Evolutionary conservation across 768 basidiomycete genomes (phyloP).

Genomic region (Mycena capillaripes): DNA sequence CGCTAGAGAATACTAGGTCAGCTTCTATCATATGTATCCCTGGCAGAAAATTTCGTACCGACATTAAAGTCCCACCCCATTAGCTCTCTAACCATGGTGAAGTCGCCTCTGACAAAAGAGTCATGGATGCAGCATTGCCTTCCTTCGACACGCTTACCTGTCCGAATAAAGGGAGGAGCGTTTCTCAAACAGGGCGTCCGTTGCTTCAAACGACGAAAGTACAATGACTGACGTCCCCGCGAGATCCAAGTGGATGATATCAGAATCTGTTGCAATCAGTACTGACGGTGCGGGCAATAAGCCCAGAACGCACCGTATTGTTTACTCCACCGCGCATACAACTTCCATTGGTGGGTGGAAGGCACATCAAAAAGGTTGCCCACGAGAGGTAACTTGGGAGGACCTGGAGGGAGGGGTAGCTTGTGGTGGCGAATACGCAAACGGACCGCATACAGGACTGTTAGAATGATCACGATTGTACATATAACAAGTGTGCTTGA

Average conservation of each 20-base stretch:
- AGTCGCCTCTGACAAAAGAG: neutral
- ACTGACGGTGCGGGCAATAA: neutral
- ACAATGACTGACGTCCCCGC: slow-evolving; percentile 50
- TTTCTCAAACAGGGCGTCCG: slow-evolving; percentile 54
- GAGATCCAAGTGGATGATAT: slow-evolving; percentile 48
- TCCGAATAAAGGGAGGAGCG: slow-evolving; percentile 57
- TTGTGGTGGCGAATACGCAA: neutral
- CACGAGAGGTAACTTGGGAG: slow-evolving; percentile 46
- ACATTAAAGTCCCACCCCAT: slow-evolving; percentile 10
- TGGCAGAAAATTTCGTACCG: neutral
- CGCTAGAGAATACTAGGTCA: neutral
- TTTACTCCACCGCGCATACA: slow-evolving; percentile 49
- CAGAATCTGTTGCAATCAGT: slow-evolving; percentile 11
- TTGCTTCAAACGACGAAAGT: slow-evolving; percentile 41
- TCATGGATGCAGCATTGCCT: neutral
- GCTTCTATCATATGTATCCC: neutral
- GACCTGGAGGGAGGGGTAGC: slow-evolving; percentile 19
- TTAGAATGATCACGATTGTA: neutral
- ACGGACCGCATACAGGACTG: neutral
- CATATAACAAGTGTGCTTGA: neutral
- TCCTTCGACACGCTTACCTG: slow-evolving; percentile 37
- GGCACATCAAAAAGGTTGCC: slow-evolving; percentile 56
- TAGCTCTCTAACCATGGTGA: slow-evolving; percentile 4
- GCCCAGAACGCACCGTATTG: slow-evolving; percentile 44
- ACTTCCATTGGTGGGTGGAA: slow-evolving; percentile 46